Base-by-base conservation (phyloP, 257 asterid species). In the Nemophila menziesii region DNA sequence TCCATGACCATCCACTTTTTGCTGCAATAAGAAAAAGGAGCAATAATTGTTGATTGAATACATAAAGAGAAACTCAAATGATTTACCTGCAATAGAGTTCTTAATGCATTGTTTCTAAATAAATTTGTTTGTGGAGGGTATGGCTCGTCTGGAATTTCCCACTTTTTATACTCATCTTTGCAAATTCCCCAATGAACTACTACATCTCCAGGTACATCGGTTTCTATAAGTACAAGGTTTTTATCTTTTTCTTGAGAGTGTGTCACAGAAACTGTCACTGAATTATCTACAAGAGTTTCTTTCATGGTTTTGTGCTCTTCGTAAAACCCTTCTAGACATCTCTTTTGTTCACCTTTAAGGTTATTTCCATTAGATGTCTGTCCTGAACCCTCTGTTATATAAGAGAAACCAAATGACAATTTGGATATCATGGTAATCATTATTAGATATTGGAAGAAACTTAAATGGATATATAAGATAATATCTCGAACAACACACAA, bases 141-240 rank as follows among this genome's bases (percentile, higher is more conserved):
- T 27, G 98, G 90, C 69, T 56, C 81, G 19, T 57, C 43, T 4
- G 98, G 95, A 58, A 89, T 63, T 74, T 71, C 82, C 98, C 98
- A 89, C 19, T 17, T 65, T 62, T 55, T 72, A 55, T 71, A 46
- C 41, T 69, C 78, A 61, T 57, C 82, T 63, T 46, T 72, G 69
- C 82, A 80, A 51, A 84, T 69, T 55, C 98, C 98, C 98, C 98
- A 85, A 74, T 90, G 98, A 40, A 80, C 60, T 39, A 79, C 70
- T 27, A 78, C 83, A 54, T 85, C 79, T 60, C 93, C 96, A 20
- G 85, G 93, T 67, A 89, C 44, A 69, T 89, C 94, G 20, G 98
- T 89, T 73, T 80, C 94, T 24, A 89, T 62, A 54, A 29, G 40
- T 82, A 89, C 48, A 53, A 68, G 39, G 63, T 68, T 68, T 64